phyloP scores from a whole-genome alignment of 495 filamentous ascomycete genomes.

The Bombardia bombarda region DNA sequence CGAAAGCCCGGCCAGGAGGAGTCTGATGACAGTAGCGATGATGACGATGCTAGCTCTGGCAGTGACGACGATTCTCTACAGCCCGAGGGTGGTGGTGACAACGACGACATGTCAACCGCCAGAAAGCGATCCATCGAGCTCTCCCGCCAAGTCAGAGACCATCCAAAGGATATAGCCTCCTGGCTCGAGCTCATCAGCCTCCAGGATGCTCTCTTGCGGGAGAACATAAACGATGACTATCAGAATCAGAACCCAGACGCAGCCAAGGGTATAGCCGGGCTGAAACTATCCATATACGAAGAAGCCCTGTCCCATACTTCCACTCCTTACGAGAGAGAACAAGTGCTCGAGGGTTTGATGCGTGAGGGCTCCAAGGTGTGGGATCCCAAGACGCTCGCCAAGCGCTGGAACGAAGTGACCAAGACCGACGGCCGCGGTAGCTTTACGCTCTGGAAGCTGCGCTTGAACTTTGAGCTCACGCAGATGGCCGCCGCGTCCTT shows the following conservation, averaged over 20 bases:
- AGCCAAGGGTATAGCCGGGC: slow-evolving; percentile 57
- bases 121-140: slow-evolving; percentile 50
- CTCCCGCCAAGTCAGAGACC: slow-evolving; percentile 46
- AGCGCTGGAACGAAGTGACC: slow-evolving; percentile 57
- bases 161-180: slow-evolving; percentile 56
- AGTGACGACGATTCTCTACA: slow-evolving; percentile 26
- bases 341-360: slow-evolving; percentile 59
- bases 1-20: slow-evolving; percentile 30
- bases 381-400: slow-evolving; percentile 54
- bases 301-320: slow-evolving; percentile 57
- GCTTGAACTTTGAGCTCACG: slow-evolving; percentile 69
- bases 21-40: slow-evolving; percentile 26
- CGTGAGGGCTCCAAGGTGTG: slow-evolving; percentile 64
- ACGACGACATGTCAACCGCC: slow-evolving; percentile 27
- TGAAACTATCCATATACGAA: slow-evolving; percentile 74
- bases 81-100: too few relatives aligned
- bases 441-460: slow-evolving; percentile 62
- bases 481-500: slow-evolving; percentile 51
- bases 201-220: slow-evolving; percentile 57
- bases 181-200: slow-evolving; percentile 74
- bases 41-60: slow-evolving; percentile 46
- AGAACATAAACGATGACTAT: slow-evolving; percentile 24
- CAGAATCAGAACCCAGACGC: slow-evolving; percentile 38
- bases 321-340: slow-evolving; percentile 36
- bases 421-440: slow-evolving; percentile 48